These are phyloP conservation scores for Scheffersomyces ergatensis DNA, from an alignment of 805 yeast species.

Conservation along the genomic window DNA sequence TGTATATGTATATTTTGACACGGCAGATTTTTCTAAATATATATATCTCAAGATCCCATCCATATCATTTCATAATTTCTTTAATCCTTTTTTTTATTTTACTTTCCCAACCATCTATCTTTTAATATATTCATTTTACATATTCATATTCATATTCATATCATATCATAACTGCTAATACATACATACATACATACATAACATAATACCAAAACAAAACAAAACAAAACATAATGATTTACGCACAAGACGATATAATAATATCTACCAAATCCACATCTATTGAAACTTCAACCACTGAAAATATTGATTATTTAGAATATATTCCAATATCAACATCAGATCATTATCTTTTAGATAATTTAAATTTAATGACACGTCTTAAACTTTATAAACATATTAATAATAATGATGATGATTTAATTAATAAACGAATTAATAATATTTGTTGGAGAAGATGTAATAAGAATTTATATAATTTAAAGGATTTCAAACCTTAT, in stretches of 20 bases:
- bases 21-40: background rate
- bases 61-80: background rate
- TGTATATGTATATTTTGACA: too few relatives aligned
- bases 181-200: background rate
- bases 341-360: conserved; percentile 13
- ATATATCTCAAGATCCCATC: background rate
- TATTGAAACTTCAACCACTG: conserved; percentile 3
- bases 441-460: conserved; percentile 42
- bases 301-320: conserved; percentile 33
- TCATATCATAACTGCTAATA: background rate
- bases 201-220: too few relatives aligned
- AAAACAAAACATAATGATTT: too few relatives aligned
- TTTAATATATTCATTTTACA: background rate
- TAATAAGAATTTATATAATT: conserved; percentile 24
- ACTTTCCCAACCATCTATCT: background rate
- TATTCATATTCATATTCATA: background rate
- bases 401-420: background rate
- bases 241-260: conserved; percentile 11
- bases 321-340: conserved; percentile 10
- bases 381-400: conserved; percentile 5
- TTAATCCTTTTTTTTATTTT: background rate
- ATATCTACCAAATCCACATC: conserved; percentile 7
- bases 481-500: conserved; percentile 38
- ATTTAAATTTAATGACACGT: conserved; percentile 13
- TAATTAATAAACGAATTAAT: conserved; percentile 18